Evolutionary conservation across 129 eudicot genomes (phyloP).

Genomic region (Daucus carota): DNA sequence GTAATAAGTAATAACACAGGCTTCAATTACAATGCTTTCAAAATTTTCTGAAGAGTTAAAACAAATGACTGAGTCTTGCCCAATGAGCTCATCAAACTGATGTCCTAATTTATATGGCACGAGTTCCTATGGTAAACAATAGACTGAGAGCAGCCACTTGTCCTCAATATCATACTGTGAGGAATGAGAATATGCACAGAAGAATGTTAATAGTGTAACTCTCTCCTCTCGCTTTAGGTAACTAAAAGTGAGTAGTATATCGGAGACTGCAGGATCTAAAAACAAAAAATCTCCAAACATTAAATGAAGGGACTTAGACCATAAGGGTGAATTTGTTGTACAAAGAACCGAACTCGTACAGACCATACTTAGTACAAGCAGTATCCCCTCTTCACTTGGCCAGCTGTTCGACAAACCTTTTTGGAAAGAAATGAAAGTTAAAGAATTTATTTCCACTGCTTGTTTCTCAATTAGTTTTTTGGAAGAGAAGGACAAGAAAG

Average conservation of each 20-base stretch:
- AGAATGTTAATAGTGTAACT: background rate
- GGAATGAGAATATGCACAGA: background rate
- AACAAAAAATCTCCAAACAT: background rate
- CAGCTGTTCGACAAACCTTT: too few relatives aligned
- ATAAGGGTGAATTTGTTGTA: background rate
- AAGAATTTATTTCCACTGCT: too few relatives aligned
- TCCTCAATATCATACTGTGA: background rate
- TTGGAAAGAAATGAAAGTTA: too few relatives aligned
- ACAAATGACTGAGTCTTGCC: background rate
- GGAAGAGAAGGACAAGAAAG: too few relatives aligned
- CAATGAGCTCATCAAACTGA: background rate
- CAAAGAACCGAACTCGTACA: background rate
- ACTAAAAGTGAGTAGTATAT: too few relatives aligned
- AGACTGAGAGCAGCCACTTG: background rate
- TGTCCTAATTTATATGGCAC: background rate
- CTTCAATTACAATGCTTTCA: background rate
- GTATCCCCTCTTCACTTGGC: background rate
- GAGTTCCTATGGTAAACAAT: background rate
- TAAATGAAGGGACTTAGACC: background rate
- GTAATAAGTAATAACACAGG: too few relatives aligned
- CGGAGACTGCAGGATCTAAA: background rate
- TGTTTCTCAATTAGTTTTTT: too few relatives aligned
- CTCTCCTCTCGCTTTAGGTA: background rate
- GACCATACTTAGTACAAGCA: background rate
- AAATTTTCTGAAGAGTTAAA: background rate